phyloP scores from a whole-genome alignment of 2,329 filamentous ascomycete species.

The Aureobasidium sp. region DNA sequence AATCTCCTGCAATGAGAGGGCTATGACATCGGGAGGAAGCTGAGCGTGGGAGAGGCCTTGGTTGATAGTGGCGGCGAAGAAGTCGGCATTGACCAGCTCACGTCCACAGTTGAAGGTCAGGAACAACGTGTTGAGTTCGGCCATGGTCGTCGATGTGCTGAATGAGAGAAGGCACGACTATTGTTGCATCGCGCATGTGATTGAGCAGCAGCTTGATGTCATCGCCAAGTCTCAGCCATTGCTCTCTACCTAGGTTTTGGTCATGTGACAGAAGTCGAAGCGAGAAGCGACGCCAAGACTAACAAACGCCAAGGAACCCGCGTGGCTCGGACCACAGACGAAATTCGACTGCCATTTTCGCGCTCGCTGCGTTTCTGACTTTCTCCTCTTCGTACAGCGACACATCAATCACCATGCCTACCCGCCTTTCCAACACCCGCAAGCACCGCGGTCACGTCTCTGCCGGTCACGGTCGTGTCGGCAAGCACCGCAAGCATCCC shows the following conservation, averaged over 20 bases:
- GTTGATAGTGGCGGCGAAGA: slow-evolving; percentile 58
- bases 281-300: neutral
- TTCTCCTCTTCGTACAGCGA: slow-evolving; percentile 1
- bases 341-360: slow-evolving; percentile 10
- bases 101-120: slow-evolving; percentile 88
- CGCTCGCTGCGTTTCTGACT: neutral
- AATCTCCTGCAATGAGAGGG: slow-evolving; percentile 75
- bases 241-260: too few relatives aligned
- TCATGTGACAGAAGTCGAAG: neutral
- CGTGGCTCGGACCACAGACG: slow-evolving; percentile 5
- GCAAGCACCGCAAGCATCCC: slow-evolving; percentile 92
- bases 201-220: neutral
- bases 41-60: slow-evolving; percentile 34
- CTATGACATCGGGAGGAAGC: slow-evolving; percentile 59
- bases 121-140: slow-evolving; percentile 62
- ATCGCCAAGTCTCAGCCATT: slow-evolving; percentile 3
- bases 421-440: slow-evolving; percentile 67
- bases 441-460: slow-evolving; percentile 96
- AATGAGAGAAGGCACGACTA: neutral
- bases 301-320: neutral
- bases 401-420: slow-evolving; percentile 56
- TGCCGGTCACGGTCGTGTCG: slow-evolving; percentile 95
- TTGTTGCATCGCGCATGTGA: neutral
- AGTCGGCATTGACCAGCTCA: slow-evolving; percentile 57
- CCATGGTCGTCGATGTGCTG: slow-evolving; percentile 16